Percentiles rank a stretch among this genome's conserved stretches.
Evolutionary conservation across 169 alveolate species (phyloP).

Genomic region (Eimeria brunetti): DNA sequence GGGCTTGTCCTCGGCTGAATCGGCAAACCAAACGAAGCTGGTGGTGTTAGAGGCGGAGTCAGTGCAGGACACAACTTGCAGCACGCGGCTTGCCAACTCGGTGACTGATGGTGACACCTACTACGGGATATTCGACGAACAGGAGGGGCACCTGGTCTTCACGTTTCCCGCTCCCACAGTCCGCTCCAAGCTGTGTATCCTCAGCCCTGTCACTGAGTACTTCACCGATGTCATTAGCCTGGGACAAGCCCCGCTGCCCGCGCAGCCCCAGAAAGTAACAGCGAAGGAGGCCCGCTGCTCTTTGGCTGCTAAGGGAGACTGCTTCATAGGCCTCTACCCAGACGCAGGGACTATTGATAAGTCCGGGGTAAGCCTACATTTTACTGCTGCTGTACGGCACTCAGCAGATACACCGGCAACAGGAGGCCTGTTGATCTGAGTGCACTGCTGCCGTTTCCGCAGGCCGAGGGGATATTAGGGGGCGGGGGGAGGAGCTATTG

Average conservation of each 20-base stretch:
- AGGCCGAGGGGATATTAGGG: not conserved
- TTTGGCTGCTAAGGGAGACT: slow-evolving; percentile 43
- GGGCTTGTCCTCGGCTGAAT: not conserved
- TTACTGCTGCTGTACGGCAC: not conserved
- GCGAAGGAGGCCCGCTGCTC: slow-evolving; percentile 60
- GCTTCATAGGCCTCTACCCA: slow-evolving; percentile 40
- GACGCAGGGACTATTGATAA: slow-evolving; percentile 4
- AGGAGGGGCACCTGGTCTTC: not conserved
- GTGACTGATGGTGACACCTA: not conserved
- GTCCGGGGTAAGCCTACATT: not conserved
- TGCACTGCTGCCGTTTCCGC: not conserved
- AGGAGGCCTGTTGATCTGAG: not conserved
- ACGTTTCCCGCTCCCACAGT: slow-evolving; percentile 52
- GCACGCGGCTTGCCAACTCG: not conserved
- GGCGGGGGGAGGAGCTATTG: not conserved
- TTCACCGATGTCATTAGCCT: not conserved
- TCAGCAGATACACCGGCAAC: not conserved
- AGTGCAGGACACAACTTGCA: not conserved
- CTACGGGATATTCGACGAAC: not conserved
- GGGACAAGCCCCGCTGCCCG: slow-evolving; percentile 41
- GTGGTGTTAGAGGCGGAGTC: not conserved
- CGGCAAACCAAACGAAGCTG: not conserved
- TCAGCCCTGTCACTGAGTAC: not conserved
- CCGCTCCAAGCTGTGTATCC: slow-evolving; percentile 17
- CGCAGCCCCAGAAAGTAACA: not conserved